Conservation (phyloP, 2,329 filamentous ascomycete genomes). For the Ceratocystis destructans region DNA sequence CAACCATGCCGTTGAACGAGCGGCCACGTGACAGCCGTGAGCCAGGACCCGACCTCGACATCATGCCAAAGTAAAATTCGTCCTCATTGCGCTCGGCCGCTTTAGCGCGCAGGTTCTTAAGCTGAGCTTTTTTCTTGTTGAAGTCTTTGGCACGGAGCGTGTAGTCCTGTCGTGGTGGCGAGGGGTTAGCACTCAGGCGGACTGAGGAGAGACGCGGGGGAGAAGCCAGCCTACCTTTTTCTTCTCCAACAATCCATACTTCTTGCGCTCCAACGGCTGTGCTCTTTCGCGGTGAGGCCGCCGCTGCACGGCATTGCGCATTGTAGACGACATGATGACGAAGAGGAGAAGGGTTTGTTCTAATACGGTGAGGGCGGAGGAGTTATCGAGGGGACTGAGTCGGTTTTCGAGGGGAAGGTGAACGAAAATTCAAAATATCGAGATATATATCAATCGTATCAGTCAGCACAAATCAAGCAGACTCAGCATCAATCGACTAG, state of each 20-base stretch:
- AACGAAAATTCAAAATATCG: not conserved
- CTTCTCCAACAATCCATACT: conserved; percentile 89
- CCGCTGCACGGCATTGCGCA: conserved; percentile 55
- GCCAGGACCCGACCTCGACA: conserved; percentile 45
- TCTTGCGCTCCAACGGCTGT: conserved; percentile 68
- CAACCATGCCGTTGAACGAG: conserved; percentile 41
- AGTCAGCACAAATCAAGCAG: not conserved
- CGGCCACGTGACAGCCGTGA: conserved; percentile 36
- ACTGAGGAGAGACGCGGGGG: conserved; percentile 12
- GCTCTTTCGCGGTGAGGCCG: conserved; percentile 83
- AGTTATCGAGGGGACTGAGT: not conserved
- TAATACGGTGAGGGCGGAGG: not conserved
- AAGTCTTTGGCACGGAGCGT: conserved; percentile 51
- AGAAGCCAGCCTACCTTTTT: conserved; percentile 50
- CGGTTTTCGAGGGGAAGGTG: not conserved
- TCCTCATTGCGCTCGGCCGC: conserved; percentile 54
- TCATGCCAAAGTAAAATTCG: conserved; percentile 61
- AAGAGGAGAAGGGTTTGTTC: too few species aligned
- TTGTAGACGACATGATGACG: conserved; percentile 37
- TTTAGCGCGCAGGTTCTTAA: conserved; percentile 47
- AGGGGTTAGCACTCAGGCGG: not conserved
- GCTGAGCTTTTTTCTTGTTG: conserved; percentile 48
- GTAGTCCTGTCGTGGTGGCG: conserved; percentile 38
- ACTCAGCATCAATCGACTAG: too few species aligned
- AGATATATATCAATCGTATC: not conserved